Conservation (phyloP, 1,284 basidiomycete genomes). For the Naganishia sp. region DNA sequence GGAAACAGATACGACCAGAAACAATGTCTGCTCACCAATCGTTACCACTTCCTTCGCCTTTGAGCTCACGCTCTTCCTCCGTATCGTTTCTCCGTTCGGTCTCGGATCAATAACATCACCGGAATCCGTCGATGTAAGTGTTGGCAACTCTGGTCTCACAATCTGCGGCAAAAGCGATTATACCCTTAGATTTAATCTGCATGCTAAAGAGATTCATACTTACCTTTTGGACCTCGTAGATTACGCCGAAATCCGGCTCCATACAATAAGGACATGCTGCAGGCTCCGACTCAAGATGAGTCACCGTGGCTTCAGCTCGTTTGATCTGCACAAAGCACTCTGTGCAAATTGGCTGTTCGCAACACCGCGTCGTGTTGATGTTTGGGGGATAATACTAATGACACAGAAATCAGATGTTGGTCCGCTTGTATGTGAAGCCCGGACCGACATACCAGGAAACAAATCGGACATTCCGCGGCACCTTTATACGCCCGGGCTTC, state of each 20-base stretch:
- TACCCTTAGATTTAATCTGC: background rate
- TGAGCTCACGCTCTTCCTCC: constrained; percentile 56
- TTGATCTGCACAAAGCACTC: constrained; percentile 99
- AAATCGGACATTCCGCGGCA: constrained; percentile 98
- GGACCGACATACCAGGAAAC: constrained; percentile 78
- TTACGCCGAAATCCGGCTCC: constrained; percentile 91
- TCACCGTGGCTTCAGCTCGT: constrained; percentile 86
- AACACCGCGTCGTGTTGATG: constrained; percentile 95
- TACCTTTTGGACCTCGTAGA: constrained; percentile 72
- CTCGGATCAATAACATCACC: constrained; percentile 29
- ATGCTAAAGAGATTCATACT: background rate
- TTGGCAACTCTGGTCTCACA: constrained; percentile 24
- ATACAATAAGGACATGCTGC: constrained; percentile 97
- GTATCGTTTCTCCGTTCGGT: constrained; percentile 41
- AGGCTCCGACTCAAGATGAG: constrained; percentile 86
- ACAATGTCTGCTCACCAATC: constrained; percentile 63
- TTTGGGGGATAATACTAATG: constrained; percentile 85
- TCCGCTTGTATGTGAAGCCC: background rate
- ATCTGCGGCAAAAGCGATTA: constrained; percentile 13
- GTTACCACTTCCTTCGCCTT: constrained; percentile 75
- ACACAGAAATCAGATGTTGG: background rate
- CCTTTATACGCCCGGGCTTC: constrained; percentile 79
- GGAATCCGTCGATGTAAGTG: constrained; percentile 18
- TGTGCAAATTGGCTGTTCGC: constrained; percentile 96
- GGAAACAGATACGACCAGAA: background rate